Base-by-base conservation (phyloP, 306 rosid species). In the Begonia loranthoides region DNA sequence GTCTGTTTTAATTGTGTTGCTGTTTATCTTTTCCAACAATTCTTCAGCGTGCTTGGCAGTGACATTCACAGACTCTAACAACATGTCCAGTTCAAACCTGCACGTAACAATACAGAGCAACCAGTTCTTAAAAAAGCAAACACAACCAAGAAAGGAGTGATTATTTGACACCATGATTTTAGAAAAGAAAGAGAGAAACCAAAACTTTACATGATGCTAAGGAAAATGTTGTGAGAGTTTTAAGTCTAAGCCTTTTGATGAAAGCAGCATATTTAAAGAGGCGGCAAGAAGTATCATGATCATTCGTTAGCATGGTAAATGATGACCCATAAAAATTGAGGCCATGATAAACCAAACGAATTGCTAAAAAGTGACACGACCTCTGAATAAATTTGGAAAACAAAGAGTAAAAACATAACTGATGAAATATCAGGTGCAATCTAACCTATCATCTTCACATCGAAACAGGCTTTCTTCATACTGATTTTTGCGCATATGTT, bases 401-500 rank as follows among this genome's bases (percentile, higher is more conserved):
- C 24, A 53, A 59, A 41, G 49, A 2, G 36, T 45, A 12, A 51
- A 19, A 15, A 60, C 5, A 44, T 41, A 24, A 58, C 17, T 52
- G 41, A 45, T 43, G 46, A 49, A 52, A 77, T 50, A 47, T 65
- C 14, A 38, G 60, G 50, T 47, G 54, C 60, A 53, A 45, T 69
- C 69, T 55, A 51, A 92, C 99, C 99, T 92, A 79, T 92, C 99
- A 73, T 92, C 99, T 79, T 92, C 99, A 14, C 99, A 92, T 70
- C 99, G 84, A 65, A 92, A 92, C 75, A 92, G 73, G 65, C 99
- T 92, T 72, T 92, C 99, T 73, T 92, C 99, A 59, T 92, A 92
- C 70, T 92, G 99, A 68, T 92, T 92, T 78, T 92, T 92, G 65
- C 99, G 99, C 99, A 92, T 92, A 67, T 92, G 99, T 74, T 92